Evolutionary conservation across 768 basidiomycete genomes (phyloP).

Genomic region (Trametes villosa): DNA sequence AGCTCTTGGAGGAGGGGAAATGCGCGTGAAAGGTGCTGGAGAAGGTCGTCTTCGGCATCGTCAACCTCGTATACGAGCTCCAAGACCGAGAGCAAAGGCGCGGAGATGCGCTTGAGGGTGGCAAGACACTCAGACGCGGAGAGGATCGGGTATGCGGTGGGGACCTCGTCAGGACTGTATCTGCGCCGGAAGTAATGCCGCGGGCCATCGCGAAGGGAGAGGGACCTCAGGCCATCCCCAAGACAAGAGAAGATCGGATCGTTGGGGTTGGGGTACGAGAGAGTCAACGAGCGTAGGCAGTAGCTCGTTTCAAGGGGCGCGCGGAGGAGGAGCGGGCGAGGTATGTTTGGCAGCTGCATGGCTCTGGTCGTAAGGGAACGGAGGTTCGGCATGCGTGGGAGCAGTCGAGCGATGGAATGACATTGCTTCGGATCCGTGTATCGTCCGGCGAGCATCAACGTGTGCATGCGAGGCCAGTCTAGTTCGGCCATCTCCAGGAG

Average conservation of each 20-base stretch:
- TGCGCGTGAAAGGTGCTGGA: background rate
- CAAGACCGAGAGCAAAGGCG: background rate
- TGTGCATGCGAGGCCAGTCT: background rate
- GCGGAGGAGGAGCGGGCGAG: background rate
- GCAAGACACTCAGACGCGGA: background rate
- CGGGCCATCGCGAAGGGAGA: slow-evolving; percentile 5
- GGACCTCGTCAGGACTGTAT: background rate
- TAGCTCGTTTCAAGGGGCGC: background rate
- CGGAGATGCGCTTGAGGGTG: background rate
- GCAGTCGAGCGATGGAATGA: background rate
- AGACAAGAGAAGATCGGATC: background rate
- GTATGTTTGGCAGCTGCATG: background rate
- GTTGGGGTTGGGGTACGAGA: background rate
- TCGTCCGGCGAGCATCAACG: background rate
- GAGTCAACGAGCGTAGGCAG: background rate
- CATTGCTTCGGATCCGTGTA: background rate
- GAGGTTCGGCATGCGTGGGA: background rate
- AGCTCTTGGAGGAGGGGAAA: background rate
- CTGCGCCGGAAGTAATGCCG: background rate
- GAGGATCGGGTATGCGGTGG: background rate
- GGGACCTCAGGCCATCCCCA: background rate
- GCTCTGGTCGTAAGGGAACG: background rate
- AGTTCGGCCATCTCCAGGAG: background rate
- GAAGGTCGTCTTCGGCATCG: background rate
- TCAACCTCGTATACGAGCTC: slow-evolving; percentile 1